Percentiles rank a stretch among this genome's conserved stretches.
Evolutionary conservation across 1,139 yeast genomes (phyloP).

Genomic region (Tardiomyces blankii): DNA sequence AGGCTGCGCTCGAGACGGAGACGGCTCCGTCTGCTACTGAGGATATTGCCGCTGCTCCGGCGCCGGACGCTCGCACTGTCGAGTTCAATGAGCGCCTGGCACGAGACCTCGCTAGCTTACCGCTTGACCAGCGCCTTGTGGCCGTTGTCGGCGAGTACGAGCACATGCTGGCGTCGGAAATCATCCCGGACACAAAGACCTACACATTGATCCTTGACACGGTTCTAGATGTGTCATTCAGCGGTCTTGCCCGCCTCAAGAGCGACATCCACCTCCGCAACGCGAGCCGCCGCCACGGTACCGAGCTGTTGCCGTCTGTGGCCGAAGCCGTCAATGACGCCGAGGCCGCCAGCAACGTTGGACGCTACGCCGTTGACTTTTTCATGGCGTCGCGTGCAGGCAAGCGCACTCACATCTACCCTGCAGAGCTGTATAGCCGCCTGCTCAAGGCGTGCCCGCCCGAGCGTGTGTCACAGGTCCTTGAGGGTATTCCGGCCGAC

Average conservation of each 20-base stretch:
- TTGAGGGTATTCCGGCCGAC: not conserved
- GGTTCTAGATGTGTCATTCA: slow-evolving; percentile 16
- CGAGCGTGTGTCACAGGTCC: not conserved
- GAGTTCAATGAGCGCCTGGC: not conserved
- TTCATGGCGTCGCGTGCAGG: slow-evolving; percentile 1
- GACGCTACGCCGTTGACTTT: slow-evolving; percentile 7
- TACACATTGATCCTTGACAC: slow-evolving; percentile 20
- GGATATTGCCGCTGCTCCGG: too few relatives aligned
- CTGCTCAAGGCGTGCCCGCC: not conserved
- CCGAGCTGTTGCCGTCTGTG: not conserved
- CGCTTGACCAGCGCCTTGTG: not conserved
- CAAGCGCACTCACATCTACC: slow-evolving; percentile 4
- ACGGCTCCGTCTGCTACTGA: too few relatives aligned
- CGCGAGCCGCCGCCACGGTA: not conserved
- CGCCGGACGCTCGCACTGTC: not conserved
- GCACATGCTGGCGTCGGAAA: slow-evolving; percentile 16
- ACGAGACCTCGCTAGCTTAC: not conserved
- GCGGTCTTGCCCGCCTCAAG: slow-evolving; percentile 1
- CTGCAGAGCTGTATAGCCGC: slow-evolving; percentile 4
- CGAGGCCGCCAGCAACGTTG: slow-evolving; percentile 2
- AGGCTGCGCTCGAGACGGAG: not conserved
- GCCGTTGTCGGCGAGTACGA: slow-evolving; percentile 15
- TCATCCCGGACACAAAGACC: slow-evolving; percentile 21
- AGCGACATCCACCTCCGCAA: slow-evolving; percentile 1
- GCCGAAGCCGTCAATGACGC: not conserved